Evolutionary conservation across 176 grass and related monocot genomes (phyloP).

Genomic region (Phyllostachys edulis): DNA sequence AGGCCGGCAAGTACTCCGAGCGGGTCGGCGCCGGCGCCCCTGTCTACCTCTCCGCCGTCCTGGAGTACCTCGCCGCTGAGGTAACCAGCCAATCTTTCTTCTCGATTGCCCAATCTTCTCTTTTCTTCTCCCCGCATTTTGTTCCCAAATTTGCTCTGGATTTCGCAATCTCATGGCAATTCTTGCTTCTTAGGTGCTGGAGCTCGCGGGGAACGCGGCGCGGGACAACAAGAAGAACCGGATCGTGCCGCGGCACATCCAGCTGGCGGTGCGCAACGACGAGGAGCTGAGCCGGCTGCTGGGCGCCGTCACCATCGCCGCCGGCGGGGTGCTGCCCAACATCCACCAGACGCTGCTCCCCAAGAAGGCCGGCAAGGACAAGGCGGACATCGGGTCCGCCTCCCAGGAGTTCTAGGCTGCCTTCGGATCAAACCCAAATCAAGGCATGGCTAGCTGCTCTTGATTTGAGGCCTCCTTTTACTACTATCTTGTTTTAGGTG

Average conservation of each 20-base stretch:
- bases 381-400: slow-evolving; percentile 47
- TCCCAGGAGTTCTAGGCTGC: slow-evolving; percentile 55
- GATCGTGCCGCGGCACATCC: slow-evolving; percentile 66
- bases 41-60: slow-evolving; percentile 76
- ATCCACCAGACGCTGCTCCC: slow-evolving; percentile 48
- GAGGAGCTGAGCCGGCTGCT: slow-evolving; percentile 56
- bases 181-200: slow-evolving; percentile 31
- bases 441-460: not conserved
- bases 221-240: slow-evolving; percentile 73
- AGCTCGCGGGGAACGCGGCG: slow-evolving; percentile 60
- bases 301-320: slow-evolving; percentile 47
- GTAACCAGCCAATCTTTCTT: not conserved
- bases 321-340: slow-evolving; percentile 56
- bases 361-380: slow-evolving; percentile 54
- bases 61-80: slow-evolving; percentile 86
- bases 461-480: not conserved
- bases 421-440: not conserved
- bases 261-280: slow-evolving; percentile 65
- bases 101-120: no score
- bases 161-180: not conserved
- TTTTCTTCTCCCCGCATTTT: not conserved
- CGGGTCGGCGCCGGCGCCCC: slow-evolving; percentile 66
- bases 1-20: slow-evolving; percentile 80
- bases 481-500: not conserved
- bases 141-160: not conserved